A percentile compares a stretch with the other conserved stretches of the same genome.
Evolutionary conservation across 805 yeast species (phyloP).

Genomic region (Saccharomycopsis javanensis): DNA sequence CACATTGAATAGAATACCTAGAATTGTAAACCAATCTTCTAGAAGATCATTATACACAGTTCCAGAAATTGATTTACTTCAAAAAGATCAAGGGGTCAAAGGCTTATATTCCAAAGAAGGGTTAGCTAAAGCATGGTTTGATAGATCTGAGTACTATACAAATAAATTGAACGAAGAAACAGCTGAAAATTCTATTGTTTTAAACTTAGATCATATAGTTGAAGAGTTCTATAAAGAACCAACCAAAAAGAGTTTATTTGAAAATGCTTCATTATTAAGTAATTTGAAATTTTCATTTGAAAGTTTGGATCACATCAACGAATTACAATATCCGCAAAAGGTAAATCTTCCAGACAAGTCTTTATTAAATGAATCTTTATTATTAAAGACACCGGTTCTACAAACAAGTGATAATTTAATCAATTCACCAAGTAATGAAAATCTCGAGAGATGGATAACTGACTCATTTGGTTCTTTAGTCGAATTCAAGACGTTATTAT

Average conservation of each 20-base stretch:
- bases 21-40: not conserved
- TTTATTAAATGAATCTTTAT: constrained; percentile 22
- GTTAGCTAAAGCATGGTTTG: constrained; percentile 42
- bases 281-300: constrained; percentile 31
- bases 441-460: constrained; percentile 39
- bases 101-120: constrained; percentile 43
- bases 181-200: constrained; percentile 18
- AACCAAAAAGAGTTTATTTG: constrained; percentile 27
- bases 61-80: constrained; percentile 22
- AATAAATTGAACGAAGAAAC: constrained; percentile 31
- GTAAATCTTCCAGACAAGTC: constrained; percentile 20
- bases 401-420: constrained; percentile 21
- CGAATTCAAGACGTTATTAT: constrained; percentile 63
- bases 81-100: constrained; percentile 31
- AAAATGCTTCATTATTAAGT: constrained; percentile 32
- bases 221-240: constrained; percentile 15
- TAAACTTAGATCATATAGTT: constrained; percentile 10
- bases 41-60: constrained; percentile 16
- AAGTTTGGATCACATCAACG: constrained; percentile 22
- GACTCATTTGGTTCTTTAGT: constrained; percentile 65
- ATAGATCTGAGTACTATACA: constrained; percentile 32
- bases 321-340: constrained; percentile 19
- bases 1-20: not conserved
- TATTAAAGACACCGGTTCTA: constrained; percentile 37
- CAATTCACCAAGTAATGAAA: constrained; percentile 28